A percentile compares a stretch with the other conserved stretches of the same genome.
Evolutionary conservation across 345 rosid species (phyloP).

Genomic region (Murraya paniculata): DNA sequence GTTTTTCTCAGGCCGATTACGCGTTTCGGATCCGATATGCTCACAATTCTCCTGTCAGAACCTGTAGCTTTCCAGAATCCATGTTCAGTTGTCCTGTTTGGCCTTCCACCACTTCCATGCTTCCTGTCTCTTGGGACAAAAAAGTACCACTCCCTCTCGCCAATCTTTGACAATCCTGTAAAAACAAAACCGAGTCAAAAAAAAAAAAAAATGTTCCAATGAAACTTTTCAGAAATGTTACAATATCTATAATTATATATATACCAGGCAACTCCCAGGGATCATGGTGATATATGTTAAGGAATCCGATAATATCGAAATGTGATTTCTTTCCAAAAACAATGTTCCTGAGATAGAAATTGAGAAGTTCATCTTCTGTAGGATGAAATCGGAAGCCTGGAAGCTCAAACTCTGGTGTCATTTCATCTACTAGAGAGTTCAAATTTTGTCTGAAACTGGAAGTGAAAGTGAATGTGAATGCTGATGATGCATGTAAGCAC

Average conservation of each 20-base stretch:
- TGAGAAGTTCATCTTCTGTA: slow-evolving; percentile 86
- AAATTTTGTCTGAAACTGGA: background rate
- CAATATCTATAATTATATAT: background rate
- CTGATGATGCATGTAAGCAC: background rate
- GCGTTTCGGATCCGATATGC: slow-evolving; percentile 64
- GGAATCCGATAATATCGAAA: slow-evolving; percentile 56
- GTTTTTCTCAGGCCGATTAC: slow-evolving; percentile 78
- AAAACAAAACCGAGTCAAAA: background rate
- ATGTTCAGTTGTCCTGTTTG: slow-evolving; percentile 72
- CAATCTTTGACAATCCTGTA: slow-evolving; percentile 65
- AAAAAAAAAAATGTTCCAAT: background rate
- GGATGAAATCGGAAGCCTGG: slow-evolving; percentile 98
- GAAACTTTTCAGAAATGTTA: background rate
- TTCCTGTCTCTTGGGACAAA: slow-evolving; percentile 91
- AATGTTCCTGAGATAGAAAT: slow-evolving; percentile 76
- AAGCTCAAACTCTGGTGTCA: slow-evolving; percentile 45
- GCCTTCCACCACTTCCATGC: slow-evolving; percentile 82
- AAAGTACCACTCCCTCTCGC: slow-evolving; percentile 96
- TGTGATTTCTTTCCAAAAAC: slow-evolving; percentile 44
- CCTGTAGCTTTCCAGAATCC: slow-evolving; percentile 99
- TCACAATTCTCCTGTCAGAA: slow-evolving; percentile 75
- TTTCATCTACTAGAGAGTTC: slow-evolving; percentile 6
- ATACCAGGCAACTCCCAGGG: slow-evolving; percentile 86
- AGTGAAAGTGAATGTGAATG: background rate
- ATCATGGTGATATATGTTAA: slow-evolving; percentile 72